phyloP scores from a whole-genome alignment of 2,329 filamentous ascomycete genomes.

The Pseudogymnoascus sp. region DNA sequence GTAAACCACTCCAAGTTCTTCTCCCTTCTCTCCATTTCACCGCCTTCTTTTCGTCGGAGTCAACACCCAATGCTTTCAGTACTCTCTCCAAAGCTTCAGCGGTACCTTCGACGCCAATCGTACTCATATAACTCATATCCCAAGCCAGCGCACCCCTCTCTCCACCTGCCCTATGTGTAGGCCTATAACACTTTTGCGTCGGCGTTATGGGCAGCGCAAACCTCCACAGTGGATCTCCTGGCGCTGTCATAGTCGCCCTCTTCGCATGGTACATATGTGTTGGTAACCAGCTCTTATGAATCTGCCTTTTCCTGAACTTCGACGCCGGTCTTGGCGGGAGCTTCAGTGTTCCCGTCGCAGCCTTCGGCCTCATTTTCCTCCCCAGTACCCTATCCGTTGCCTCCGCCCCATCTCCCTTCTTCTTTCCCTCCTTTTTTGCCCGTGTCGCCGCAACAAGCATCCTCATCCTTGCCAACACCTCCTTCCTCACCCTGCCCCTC shows the following conservation, averaged over 20 bases:
- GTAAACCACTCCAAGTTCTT: conserved; percentile 49
- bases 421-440: conserved; percentile 32
- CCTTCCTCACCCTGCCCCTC: conserved; percentile 56
- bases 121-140: conserved; percentile 93
- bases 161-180: conserved; percentile 72
- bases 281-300: conserved; percentile 86
- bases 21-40: conserved; percentile 63
- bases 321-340: conserved; percentile 50
- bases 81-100: conserved; percentile 56
- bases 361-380: conserved; percentile 50
- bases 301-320: conserved; percentile 78
- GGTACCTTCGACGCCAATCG: conserved; percentile 66
- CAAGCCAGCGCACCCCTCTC: conserved; percentile 73
- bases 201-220: conserved; percentile 80
- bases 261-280: conserved; percentile 95
- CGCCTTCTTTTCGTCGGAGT: conserved; percentile 50
- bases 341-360: conserved; percentile 62
- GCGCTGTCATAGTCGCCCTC: conserved; percentile 76
- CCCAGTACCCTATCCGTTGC: conserved; percentile 28
- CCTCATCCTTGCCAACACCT: conserved; percentile 66
- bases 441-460: conserved; percentile 51
- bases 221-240: conserved; percentile 75
- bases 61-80: conserved; percentile 57
- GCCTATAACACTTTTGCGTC: conserved; percentile 81
- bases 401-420: conserved; percentile 22